A percentile compares a stretch with the other conserved stretches of the same genome.
These are phyloP conservation scores for Penicillium fuscoglaucum DNA, from an alignment of 2,329 filamentous ascomycete species.

Conservation along the genomic window DNA sequence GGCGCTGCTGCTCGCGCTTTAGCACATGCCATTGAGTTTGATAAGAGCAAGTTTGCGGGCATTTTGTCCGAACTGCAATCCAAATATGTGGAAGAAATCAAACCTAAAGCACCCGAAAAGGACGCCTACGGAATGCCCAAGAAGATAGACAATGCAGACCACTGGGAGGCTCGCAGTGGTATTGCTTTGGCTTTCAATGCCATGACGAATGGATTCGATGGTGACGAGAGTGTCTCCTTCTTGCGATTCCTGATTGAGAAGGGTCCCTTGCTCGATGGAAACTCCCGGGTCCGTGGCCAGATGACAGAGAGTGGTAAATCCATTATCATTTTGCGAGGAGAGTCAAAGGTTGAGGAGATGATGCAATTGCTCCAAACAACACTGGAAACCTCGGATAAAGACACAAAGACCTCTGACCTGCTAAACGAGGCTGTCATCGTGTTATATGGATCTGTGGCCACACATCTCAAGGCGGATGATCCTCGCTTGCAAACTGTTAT, in stretches of 20 bases:
- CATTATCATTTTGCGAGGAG: constrained; percentile 78
- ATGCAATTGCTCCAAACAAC: constrained; percentile 91
- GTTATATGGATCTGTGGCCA: constrained; percentile 89
- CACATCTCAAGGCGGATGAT: constrained; percentile 83
- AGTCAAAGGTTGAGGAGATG: constrained; percentile 77
- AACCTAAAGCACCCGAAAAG: constrained; percentile 77
- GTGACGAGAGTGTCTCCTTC: constrained; percentile 70
- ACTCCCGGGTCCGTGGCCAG: constrained; percentile 72
- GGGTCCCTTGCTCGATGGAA: constrained; percentile 83
- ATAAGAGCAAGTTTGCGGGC: constrained; percentile 60
- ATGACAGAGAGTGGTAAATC: constrained; percentile 89
- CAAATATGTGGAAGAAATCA: constrained; percentile 75
- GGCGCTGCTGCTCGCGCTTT: constrained; percentile 79
- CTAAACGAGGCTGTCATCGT: constrained; percentile 98
- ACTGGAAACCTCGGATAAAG: constrained; percentile 80
- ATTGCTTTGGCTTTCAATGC: constrained; percentile 85
- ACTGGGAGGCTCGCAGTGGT: constrained; percentile 88
- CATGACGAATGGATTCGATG: constrained; percentile 69
- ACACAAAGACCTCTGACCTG: constrained; percentile 77
- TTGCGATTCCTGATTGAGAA: constrained; percentile 81
- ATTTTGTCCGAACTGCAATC: constrained; percentile 66
- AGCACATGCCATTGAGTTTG: constrained; percentile 67
- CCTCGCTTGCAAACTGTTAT: constrained; percentile 84
- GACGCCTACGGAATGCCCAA: constrained; percentile 94
- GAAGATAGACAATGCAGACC: constrained; percentile 83